Base-by-base conservation (phyloP, 208 protist species). In the Acanthamoeba comandoni region DNA sequence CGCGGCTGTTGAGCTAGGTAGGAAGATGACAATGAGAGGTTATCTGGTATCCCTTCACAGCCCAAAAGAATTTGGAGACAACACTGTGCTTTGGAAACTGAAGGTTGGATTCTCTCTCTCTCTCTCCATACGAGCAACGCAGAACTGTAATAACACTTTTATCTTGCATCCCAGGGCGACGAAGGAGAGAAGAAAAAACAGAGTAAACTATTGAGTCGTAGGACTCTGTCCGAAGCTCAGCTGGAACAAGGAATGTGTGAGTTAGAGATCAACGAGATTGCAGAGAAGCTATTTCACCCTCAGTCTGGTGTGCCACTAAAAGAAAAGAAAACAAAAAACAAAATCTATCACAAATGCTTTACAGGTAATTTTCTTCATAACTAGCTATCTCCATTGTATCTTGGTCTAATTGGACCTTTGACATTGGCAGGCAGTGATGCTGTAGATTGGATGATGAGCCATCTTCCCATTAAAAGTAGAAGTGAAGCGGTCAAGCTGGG, bases 401-500 rank as follows among this genome's bases (percentile, higher is more conserved):
- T 9, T 71, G n/a, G 15, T 35, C 67, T 31, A 35, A 31, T 29
- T 19, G 1, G 12, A 77, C 26, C 13, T 43, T 43, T 43, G 35
- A 22, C 29, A 77, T 77, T 9, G 17, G 26, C 7, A 77, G 67
- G 67, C 9, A 60, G 49, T 7, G 70, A 80, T n/a, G 70, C 31
- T n/a, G 70, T 80, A 26, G 70, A 80, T 29, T 80, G 70, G 70
- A 80, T 80, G 70, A 80, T 80, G 70, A 22, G 24, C 3, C 31
- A 80, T 12, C 70, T 80, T 22, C 70, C 70, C 70, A 80, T 80
- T 52, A 80, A 80, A 17, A 80, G 70, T 13, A 43, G 70, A 12
- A 51, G 70, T 11, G 70, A 80, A 52, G 70, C 49, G 2, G 70
- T 80, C 22, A 52, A 80, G 70, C 12, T 80, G 17, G 70, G 70